Base-by-base conservation (phyloP, 2,329 filamentous ascomycete species). In the Pochonia chlamydosporia region DNA sequence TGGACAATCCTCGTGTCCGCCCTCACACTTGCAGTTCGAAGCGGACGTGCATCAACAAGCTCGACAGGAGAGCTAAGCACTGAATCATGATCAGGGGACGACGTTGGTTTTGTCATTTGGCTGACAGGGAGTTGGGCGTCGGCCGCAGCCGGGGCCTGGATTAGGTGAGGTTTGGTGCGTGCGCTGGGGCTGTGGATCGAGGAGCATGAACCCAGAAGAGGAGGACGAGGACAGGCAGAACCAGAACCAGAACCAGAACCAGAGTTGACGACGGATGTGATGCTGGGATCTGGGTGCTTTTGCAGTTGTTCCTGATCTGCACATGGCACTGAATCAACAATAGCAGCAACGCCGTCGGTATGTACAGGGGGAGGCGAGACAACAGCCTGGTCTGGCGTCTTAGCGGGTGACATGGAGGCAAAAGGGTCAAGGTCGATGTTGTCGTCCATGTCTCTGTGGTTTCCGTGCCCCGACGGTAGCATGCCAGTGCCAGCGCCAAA, bases 1-100 rank as follows among this genome's bases (percentile, higher is more conserved):
- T 67, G 63, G 40, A 56, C 61, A 39, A 67, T 54, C 41, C 63
- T 68, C 21, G 69, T 74, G 53, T 74, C 74, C 10, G 74, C 71
- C 3, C 70, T 72, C 28, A 72, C 65, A 43, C 62, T 67, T 51
- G 59, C 60, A 30, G 61, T 61, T 44, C 60, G 61, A 26, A 66
- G 59, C n/a, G 65, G 65, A 43, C 59, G 49, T 25, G 42, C 28
- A 23, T 52, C 51, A 26, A 40, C 30, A 23, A 43, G 37, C 4
- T 39, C 18, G 18, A 23, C 14, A 39, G n/a, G 52, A 48, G 52
- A 44, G 53, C 44, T 41, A 30, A 21, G 40, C 20, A 33, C 40
- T 11, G 35, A 24, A 31, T 41, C 26, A 20, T 35, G 37, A 25
- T 48, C 49, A 35, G 46, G 49, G 47, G 49, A 41, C 24, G 42